Conservation (phyloP, 176 grass and related monocot species). For the Leersia perrieri region DNA sequence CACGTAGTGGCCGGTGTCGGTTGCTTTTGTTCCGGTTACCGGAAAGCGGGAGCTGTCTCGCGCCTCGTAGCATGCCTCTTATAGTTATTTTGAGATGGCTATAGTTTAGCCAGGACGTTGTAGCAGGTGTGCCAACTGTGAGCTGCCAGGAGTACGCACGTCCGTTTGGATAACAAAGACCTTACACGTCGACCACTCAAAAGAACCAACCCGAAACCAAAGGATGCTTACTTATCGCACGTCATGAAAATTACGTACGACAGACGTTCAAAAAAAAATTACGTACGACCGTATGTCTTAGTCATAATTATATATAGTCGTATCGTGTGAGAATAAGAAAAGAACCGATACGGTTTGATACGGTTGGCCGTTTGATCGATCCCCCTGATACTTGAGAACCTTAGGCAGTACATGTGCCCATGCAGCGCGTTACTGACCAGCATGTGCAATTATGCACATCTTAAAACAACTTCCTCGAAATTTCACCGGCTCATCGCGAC, state of each 20-base stretch:
- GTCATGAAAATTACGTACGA: background rate
- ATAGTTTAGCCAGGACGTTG: background rate
- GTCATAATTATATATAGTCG: too few species aligned
- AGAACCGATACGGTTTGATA: background rate
- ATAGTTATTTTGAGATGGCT: background rate
- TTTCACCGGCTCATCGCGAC: too few species aligned
- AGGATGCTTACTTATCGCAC: background rate
- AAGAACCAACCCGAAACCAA: background rate
- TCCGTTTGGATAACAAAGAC: background rate
- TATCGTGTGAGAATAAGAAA: background rate
- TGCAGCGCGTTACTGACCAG: background rate
- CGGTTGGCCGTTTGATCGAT: background rate
- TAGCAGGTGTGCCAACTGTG: background rate
- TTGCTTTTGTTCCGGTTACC: background rate
- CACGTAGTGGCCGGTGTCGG: constrained; percentile 7
- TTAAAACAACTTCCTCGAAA: background rate
- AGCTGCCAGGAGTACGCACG: background rate
- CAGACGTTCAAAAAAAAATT: too few species aligned
- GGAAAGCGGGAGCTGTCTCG: background rate
- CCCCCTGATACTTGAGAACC: background rate
- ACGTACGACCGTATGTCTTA: background rate
- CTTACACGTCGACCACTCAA: background rate
- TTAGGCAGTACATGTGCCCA: background rate
- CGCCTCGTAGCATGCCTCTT: constrained; percentile 4
- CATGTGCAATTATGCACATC: background rate